phyloP scores from a whole-genome alignment of 441 rosid species.

The Euphorbia celastroides region DNA sequence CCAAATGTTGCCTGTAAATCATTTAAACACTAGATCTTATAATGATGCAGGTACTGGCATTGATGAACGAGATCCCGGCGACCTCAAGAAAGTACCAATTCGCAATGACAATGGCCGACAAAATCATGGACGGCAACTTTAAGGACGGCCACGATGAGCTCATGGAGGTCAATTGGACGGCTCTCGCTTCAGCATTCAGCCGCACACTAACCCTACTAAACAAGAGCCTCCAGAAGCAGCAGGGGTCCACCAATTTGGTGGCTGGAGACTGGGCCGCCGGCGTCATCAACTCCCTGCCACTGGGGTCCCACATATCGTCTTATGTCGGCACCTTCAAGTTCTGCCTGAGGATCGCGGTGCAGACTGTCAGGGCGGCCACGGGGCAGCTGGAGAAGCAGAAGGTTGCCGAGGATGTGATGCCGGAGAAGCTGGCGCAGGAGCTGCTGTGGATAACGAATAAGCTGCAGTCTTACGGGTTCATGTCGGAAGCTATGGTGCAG shows the following conservation, averaged over 20 bases:
- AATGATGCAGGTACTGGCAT: slow-evolving; percentile 38
- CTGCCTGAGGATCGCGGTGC: slow-evolving; percentile 33
- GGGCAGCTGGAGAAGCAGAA: slow-evolving; percentile 23
- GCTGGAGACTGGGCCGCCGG: slow-evolving; percentile 33
- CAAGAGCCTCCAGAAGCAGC: slow-evolving; percentile 34
- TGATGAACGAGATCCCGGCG: slow-evolving; percentile 61
- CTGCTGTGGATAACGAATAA: slow-evolving; percentile 55
- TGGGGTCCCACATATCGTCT: slow-evolving; percentile 43
- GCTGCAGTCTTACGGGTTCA: slow-evolving; percentile 47
- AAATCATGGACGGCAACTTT: slow-evolving; percentile 66
- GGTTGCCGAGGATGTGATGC: slow-evolving; percentile 35
- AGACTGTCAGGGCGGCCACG: slow-evolving; percentile 25
- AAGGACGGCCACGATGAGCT: slow-evolving; percentile 38
- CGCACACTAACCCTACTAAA: slow-evolving; percentile 45
- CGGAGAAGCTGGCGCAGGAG: slow-evolving; percentile 76
- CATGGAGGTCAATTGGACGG: slow-evolving; percentile 50
- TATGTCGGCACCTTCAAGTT: slow-evolving; percentile 41
- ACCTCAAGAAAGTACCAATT: slow-evolving; percentile 67
- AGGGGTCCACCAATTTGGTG: slow-evolving; percentile 16
- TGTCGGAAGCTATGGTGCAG: slow-evolving; percentile 56
- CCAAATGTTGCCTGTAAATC: too few species aligned
- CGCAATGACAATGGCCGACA: slow-evolving; percentile 69
- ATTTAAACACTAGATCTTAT: not conserved
- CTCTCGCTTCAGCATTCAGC: slow-evolving; percentile 53
- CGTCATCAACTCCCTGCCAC: slow-evolving; percentile 38